Evolutionary conservation across 768 basidiomycete genomes (phyloP).

Genomic region (Favolaschia claudopus): DNA sequence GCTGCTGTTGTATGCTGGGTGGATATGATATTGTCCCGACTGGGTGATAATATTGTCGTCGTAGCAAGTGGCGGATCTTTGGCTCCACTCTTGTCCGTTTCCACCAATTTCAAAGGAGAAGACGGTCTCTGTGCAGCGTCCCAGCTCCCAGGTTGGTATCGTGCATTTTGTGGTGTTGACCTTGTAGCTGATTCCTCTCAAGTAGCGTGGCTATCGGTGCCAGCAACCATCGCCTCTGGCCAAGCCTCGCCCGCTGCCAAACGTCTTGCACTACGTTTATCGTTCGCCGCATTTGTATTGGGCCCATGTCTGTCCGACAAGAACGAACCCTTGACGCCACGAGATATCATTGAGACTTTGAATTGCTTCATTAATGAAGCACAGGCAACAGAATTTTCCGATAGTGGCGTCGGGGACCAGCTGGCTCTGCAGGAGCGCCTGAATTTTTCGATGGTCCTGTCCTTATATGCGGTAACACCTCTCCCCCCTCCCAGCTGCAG

Average conservation of each 20-base stretch:
- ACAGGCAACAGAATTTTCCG: constrained; percentile 17
- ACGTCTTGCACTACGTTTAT: constrained; percentile 62
- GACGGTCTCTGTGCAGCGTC: constrained; percentile 64
- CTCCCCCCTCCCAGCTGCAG: neutral
- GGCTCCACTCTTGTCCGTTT: constrained; percentile 30
- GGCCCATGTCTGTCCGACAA: constrained; percentile 44
- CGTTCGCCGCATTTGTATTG: constrained; percentile 65
- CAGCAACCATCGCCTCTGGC: constrained; percentile 53
- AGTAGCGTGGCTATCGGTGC: constrained; percentile 64
- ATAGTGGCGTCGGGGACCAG: constrained; percentile 21
- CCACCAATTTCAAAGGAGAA: constrained; percentile 51
- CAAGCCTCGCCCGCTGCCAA: constrained; percentile 65
- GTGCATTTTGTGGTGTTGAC: neutral
- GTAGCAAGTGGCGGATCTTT: constrained; percentile 36
- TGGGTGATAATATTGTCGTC: constrained; percentile 48
- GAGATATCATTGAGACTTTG: constrained; percentile 24
- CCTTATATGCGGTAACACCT: constrained; percentile 47
- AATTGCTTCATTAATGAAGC: constrained; percentile 27
- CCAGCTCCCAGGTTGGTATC: constrained; percentile 67
- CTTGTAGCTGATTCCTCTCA: constrained; percentile 17
- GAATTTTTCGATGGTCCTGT: constrained; percentile 48
- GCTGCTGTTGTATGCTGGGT: constrained; percentile 66
- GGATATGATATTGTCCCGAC: constrained; percentile 63
- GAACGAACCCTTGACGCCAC: constrained; percentile 11
- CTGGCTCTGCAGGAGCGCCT: constrained; percentile 39